Evolutionary conservation across 768 basidiomycete genomes (phyloP).

Genomic region (Serendipita sp.): DNA sequence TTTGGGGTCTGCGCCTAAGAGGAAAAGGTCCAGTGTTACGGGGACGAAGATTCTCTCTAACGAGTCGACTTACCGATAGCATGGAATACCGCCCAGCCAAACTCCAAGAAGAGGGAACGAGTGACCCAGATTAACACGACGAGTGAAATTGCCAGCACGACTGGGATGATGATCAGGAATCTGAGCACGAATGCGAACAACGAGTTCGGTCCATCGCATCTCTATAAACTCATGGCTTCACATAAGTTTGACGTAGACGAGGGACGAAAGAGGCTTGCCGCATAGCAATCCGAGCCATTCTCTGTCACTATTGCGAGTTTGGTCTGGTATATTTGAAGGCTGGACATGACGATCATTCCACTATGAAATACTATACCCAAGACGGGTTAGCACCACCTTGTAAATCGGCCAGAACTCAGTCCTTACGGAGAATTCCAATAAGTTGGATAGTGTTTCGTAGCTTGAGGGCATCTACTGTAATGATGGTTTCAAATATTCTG

Average conservation of each 20-base stretch:
- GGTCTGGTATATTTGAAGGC: conserved; percentile 69
- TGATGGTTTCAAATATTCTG: conserved; percentile 64
- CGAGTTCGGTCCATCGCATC: conserved; percentile 32
- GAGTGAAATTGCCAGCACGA: conserved; percentile 52
- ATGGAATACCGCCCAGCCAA: conserved; percentile 88
- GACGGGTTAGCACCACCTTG: conserved; percentile 11
- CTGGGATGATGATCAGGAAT: conserved; percentile 58
- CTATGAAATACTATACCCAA: conserved; percentile 46
- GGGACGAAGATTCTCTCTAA: neutral
- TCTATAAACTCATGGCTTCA: conserved; percentile 21
- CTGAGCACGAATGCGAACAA: conserved; percentile 47
- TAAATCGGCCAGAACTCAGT: neutral
- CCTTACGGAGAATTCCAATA: conserved; percentile 9
- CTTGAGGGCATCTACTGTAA: conserved; percentile 72
- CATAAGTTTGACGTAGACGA: neutral
- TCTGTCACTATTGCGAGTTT: conserved; percentile 35
- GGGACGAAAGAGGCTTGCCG: conserved; percentile 25
- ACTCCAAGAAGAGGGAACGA: conserved; percentile 59
- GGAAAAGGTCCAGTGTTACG: too few species aligned
- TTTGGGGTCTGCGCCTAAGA: conserved; percentile 45
- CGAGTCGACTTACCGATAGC: conserved; percentile 37
- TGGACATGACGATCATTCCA: conserved; percentile 56
- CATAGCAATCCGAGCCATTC: conserved; percentile 15
- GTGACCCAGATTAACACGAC: conserved; percentile 51
- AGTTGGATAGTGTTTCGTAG: conserved; percentile 67